phyloP scores from a whole-genome alignment of 495 filamentous ascomycete species.

The Tuber melanosporum region DNA sequence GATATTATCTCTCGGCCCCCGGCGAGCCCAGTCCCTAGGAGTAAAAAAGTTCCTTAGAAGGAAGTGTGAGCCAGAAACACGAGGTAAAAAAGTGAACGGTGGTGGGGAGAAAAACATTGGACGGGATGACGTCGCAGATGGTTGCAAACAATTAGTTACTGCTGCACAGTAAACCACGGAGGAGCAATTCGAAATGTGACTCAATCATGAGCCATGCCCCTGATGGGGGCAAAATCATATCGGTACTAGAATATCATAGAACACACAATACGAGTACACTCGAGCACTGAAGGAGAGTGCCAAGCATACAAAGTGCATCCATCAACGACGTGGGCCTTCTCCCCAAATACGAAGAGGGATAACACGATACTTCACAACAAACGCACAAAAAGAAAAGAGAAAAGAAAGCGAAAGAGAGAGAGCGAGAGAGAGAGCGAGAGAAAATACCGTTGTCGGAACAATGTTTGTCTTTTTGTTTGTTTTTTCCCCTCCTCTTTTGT shows the following conservation, averaged over 20 bases:
- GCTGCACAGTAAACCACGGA: background rate
- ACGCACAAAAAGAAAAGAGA: background rate
- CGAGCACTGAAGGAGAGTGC: background rate
- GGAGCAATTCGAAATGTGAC: background rate
- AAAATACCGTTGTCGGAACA: background rate
- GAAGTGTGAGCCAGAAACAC: constrained; percentile 24
- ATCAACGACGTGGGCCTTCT: background rate
- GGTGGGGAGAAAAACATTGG: constrained; percentile 8
- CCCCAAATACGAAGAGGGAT: background rate
- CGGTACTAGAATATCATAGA: no score
- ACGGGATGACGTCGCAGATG: constrained; percentile 32
- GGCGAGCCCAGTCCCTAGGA: background rate
- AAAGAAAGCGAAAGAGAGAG: background rate
- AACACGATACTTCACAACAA: background rate
- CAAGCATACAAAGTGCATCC: background rate
- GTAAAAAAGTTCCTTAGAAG: constrained; percentile 18
- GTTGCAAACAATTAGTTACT: constrained; percentile 4
- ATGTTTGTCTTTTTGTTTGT: background rate
- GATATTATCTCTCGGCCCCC: constrained; percentile 1
- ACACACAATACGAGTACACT: no score
- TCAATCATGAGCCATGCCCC: background rate
- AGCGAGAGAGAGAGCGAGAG: background rate
- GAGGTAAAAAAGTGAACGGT: constrained; percentile 26
- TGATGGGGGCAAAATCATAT: background rate
- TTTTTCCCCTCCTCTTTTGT: background rate